A percentile compares a stretch with the other conserved stretches of the same genome.
Conservation (phyloP, 176 grass and related monocot genomes). For the Sorghum bicolor region Sorghum_bicolor_NCBIv3 NC_012876.2:58670001-58670500, state of each 20-base stretch:
- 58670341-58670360: background rate
- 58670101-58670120: too few species aligned
- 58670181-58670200: background rate
- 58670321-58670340: background rate
- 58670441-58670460: too few species aligned
- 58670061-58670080: background rate
- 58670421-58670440: background rate
- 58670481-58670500: background rate
- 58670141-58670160: constrained; percentile 24
- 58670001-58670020: background rate
- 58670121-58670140: background rate
- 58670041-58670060: background rate
- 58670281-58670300: background rate
- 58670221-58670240: background rate
- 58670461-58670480: too few species aligned
- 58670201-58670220: background rate
- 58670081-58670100: background rate
- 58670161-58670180: background rate
- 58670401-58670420: background rate
- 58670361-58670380: background rate
- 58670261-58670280: background rate
- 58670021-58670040: background rate
- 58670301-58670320: background rate
- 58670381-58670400: background rate
- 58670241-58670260: background rate